phyloP scores from a whole-genome alignment of 2,329 filamentous ascomycete species.

The Colletotrichum spinosum region DNA sequence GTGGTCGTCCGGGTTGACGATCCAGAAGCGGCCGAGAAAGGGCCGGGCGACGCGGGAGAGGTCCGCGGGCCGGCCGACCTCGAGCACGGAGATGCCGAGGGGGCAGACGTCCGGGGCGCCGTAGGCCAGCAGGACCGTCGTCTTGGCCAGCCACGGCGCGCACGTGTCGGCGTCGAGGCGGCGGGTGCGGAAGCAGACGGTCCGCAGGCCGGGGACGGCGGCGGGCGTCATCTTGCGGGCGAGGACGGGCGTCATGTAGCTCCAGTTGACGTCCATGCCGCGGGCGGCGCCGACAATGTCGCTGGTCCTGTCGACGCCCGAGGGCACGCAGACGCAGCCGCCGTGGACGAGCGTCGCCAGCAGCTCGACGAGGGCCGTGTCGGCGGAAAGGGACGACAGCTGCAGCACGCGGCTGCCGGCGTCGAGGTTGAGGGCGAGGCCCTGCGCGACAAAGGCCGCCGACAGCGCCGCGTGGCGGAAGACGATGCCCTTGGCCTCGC shows the following conservation, averaged over 20 bases:
- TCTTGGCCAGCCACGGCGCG: constrained; percentile 57
- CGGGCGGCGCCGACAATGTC: constrained; percentile 63
- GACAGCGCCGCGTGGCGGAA: constrained; percentile 71
- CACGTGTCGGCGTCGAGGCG: constrained; percentile 63
- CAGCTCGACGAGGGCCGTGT: constrained; percentile 63
- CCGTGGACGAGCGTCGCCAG: constrained; percentile 65
- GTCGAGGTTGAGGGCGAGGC: constrained; percentile 60
- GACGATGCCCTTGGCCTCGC: constrained; percentile 69
- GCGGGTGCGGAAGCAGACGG: constrained; percentile 60
- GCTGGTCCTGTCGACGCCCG: constrained; percentile 59
- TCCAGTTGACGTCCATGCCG: constrained; percentile 62
- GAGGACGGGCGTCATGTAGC: constrained; percentile 70
- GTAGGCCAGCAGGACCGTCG: constrained; percentile 62
- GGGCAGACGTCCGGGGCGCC: constrained; percentile 64
- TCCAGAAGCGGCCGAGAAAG: constrained; percentile 62
- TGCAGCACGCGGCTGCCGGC: constrained; percentile 66
- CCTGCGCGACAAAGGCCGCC: constrained; percentile 64
- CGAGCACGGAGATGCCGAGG: constrained; percentile 61
- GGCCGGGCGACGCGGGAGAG: constrained; percentile 59
- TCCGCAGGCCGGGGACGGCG: constrained; percentile 51
- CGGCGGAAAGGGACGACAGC: constrained; percentile 65
- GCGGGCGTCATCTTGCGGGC: constrained; percentile 57
- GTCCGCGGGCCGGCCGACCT: constrained; percentile 51
- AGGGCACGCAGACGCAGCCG: constrained; percentile 70
- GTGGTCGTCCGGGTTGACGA: constrained; percentile 64